These are phyloP conservation scores for Yamadazyma endophytica DNA, from an alignment of 805 yeast species.

Conservation along the genomic window DNA sequence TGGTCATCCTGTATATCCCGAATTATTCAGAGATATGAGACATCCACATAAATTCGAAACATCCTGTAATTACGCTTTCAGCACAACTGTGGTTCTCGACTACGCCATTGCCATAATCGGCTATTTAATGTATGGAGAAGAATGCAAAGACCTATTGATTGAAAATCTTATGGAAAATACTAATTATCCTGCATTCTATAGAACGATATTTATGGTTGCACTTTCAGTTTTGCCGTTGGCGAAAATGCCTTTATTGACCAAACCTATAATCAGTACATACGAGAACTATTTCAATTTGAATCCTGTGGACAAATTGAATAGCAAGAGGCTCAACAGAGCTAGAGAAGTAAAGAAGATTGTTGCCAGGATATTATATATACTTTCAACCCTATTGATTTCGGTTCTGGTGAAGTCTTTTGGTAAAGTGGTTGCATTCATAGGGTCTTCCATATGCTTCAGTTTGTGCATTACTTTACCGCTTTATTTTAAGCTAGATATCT, in stretches of 20 bases:
- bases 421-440: conserved; percentile 36
- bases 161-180: conserved; percentile 63
- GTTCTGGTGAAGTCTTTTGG: conserved; percentile 36
- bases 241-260: conserved; percentile 35
- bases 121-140: conserved; percentile 74
- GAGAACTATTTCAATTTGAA: conserved; percentile 21
- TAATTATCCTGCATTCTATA: conserved; percentile 64
- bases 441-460: conserved; percentile 38
- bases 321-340: not conserved
- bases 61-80: conserved; percentile 53
- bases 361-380: conserved; percentile 20
- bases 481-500: conserved; percentile 26
- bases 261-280: conserved; percentile 36
- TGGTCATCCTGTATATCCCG: conserved; percentile 80
- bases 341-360: conserved; percentile 3
- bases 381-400: conserved; percentile 19
- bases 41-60: conserved; percentile 55
- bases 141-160: conserved; percentile 69
- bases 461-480: conserved; percentile 39
- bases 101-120: conserved; percentile 61
- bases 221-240: conserved; percentile 39
- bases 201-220: conserved; percentile 23
- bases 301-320: conserved; percentile 3
- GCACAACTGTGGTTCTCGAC: conserved; percentile 57
- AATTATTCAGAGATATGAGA: conserved; percentile 66